These are phyloP conservation scores for Lantana camara DNA, from an alignment of 257 asterid species.

Conservation along the genomic window DNA sequence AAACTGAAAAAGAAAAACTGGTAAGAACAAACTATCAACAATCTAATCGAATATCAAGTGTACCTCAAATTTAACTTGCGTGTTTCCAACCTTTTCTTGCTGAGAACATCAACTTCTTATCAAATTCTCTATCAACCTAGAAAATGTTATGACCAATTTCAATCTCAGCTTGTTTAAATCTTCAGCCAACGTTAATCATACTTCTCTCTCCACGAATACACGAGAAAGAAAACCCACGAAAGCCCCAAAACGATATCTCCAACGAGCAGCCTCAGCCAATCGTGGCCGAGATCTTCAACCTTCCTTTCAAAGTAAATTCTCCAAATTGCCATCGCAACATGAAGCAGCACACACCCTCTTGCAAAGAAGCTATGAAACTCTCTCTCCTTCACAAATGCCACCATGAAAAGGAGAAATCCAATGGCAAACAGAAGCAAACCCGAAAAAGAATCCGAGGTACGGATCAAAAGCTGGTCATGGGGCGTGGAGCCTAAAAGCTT, in stretches of 20 bases:
- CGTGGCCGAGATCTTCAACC: conserved; percentile 81
- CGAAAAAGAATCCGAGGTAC: conserved; percentile 87
- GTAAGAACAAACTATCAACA: conserved; percentile 28
- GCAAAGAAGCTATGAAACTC: conserved; percentile 84
- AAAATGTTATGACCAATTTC: conserved; percentile 7
- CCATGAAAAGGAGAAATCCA: conserved; percentile 88
- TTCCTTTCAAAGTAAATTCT: conserved; percentile 82
- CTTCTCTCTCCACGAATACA: conserved; percentile 91
- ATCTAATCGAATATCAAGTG: conserved; percentile 25
- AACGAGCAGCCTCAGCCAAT: conserved; percentile 80
- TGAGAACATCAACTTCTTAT: conserved; percentile 9
- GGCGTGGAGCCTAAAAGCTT: conserved; percentile 84
- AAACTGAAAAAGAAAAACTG: not conserved
- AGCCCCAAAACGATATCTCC: conserved; percentile 75
- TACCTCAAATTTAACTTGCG: conserved; percentile 3
- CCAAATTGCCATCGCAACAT: conserved; percentile 86
- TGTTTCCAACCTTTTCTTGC: conserved; percentile 6
- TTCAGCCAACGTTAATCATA: conserved; percentile 51
- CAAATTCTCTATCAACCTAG: conserved; percentile 10
- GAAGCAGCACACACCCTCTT: conserved; percentile 79
- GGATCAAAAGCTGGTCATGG: conserved; percentile 84
- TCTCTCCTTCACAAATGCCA: conserved; percentile 85
- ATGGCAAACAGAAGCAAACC: conserved; percentile 78
- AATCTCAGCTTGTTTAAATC: conserved; percentile 2
- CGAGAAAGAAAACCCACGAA: conserved; percentile 86